These are phyloP conservation scores for Venturiaceae sp. DNA, from an alignment of 2,329 filamentous ascomycete species.

Conservation along the genomic window DNA sequence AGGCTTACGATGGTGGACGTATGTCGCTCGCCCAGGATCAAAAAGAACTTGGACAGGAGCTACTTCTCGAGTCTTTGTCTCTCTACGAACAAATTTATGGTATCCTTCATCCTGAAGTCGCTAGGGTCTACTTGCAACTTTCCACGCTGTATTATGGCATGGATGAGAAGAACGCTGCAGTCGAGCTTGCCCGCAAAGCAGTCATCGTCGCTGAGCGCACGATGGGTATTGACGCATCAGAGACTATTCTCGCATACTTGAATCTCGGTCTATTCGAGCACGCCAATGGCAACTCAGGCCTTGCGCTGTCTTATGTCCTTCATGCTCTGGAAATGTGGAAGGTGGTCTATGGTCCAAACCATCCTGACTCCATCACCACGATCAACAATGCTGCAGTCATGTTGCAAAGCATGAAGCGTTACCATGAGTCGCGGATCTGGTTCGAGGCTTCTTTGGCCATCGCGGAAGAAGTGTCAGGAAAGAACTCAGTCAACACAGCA, in stretches of 20 bases:
- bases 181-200: conserved; percentile 92
- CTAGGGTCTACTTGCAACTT: conserved; percentile 85
- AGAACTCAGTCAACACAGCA: conserved; percentile 83
- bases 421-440: conserved; percentile 90
- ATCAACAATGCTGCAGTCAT: conserved; percentile 98
- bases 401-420: conserved; percentile 91
- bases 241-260: conserved; percentile 90
- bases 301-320: conserved; percentile 57
- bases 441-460: conserved; percentile 88
- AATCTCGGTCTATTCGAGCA: conserved; percentile 94
- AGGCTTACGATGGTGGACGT: conserved; percentile 88
- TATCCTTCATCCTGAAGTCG: conserved; percentile 92
- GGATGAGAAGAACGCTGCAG: conserved; percentile 93
- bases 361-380: conserved; percentile 96
- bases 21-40: conserved; percentile 95
- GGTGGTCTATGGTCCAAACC: conserved; percentile 84
- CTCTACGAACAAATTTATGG: conserved; percentile 98
- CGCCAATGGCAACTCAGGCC: conserved; percentile 76
- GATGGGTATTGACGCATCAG: conserved; percentile 82
- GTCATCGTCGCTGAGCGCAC: conserved; percentile 94
- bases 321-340: conserved; percentile 96
- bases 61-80: conserved; percentile 90
- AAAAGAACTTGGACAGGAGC: conserved; percentile 89
- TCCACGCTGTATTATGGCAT: conserved; percentile 95
- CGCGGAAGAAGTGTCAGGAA: conserved; percentile 83